Evolutionary conservation across 345 rosid genomes (phyloP).

Genomic region (Camelina neglecta): DNA sequence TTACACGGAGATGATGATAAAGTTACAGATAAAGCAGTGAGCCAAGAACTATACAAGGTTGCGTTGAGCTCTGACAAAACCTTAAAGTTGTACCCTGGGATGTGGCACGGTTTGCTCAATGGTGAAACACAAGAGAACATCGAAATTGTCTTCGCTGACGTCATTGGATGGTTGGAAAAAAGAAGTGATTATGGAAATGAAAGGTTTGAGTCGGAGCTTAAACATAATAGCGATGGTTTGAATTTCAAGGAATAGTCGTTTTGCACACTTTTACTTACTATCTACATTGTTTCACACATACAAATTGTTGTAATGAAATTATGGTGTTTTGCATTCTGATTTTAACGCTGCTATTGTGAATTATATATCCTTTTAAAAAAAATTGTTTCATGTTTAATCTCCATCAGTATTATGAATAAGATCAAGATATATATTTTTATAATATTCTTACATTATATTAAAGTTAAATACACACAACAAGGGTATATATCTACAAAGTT

Average conservation of each 20-base stretch:
- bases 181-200: conserved; percentile 45
- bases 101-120: conserved; percentile 89
- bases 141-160: conserved; percentile 65
- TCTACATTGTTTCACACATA: conserved; percentile 4
- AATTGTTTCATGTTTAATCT: neutral
- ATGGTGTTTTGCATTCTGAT: conserved; percentile 15
- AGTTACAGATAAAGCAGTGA: conserved; percentile 75
- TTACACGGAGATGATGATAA: conserved; percentile 85
- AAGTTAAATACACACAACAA: no score
- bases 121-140: conserved; percentile 73
- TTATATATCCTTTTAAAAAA: neutral
- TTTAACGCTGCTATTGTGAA: neutral
- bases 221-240: conserved; percentile 31
- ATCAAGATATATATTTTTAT: no score
- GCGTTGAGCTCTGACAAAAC: conserved; percentile 76
- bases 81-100: conserved; percentile 70
- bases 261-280: neutral
- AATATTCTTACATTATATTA: no score
- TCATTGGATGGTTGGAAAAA: conserved; percentile 64
- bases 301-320: neutral
- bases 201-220: conserved; percentile 61
- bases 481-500: no score
- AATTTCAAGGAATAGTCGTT: neutral
- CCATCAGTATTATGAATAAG: neutral
- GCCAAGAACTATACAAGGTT: conserved; percentile 56